phyloP scores from a whole-genome alignment of 768 basidiomycete species.

The Dioszegia crocea region DNA sequence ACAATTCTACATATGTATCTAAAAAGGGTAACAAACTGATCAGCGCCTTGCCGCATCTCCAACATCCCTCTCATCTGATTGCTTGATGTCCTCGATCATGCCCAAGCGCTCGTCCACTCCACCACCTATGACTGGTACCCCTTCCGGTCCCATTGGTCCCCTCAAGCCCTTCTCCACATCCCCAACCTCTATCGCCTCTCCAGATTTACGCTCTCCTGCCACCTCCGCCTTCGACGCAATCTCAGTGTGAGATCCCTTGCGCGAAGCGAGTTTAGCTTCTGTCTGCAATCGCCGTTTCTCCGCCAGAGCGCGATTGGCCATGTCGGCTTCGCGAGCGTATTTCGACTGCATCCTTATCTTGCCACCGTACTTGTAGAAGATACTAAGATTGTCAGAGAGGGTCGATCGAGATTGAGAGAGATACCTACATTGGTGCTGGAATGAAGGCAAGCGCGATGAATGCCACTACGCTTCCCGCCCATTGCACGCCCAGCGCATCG shows the following conservation, averaged over 20 bases:
- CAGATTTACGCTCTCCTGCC: background rate
- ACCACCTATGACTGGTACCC: conserved; percentile 2
- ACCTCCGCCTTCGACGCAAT: background rate
- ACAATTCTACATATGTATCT: too few relatives aligned
- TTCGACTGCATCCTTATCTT: conserved; percentile 19
- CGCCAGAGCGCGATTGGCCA: conserved; percentile 23
- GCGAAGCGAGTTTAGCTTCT: background rate
- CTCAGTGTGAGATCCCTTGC: background rate
- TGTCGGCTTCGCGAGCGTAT: conserved; percentile 29
- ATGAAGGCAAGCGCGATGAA: conserved; percentile 33
- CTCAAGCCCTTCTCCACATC: conserved; percentile 6
- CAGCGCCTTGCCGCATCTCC: background rate
- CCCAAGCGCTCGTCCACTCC: conserved; percentile 1
- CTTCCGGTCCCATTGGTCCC: background rate
- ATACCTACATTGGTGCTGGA: conserved; percentile 29
- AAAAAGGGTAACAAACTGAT: background rate
- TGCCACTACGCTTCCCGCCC: conserved; percentile 34
- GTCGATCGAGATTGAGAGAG: background rate
- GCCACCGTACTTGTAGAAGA: conserved; percentile 29
- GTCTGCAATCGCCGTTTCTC: background rate
- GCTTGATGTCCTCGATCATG: background rate
- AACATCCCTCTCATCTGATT: background rate
- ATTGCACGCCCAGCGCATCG: conserved; percentile 45
- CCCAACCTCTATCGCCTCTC: background rate
- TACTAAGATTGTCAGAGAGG: background rate